Evolutionary conservation across 768 basidiomycete genomes (phyloP), one percentile per base, ranked within the genome.

Genomic region (Nidularia pulvinata): DNA sequence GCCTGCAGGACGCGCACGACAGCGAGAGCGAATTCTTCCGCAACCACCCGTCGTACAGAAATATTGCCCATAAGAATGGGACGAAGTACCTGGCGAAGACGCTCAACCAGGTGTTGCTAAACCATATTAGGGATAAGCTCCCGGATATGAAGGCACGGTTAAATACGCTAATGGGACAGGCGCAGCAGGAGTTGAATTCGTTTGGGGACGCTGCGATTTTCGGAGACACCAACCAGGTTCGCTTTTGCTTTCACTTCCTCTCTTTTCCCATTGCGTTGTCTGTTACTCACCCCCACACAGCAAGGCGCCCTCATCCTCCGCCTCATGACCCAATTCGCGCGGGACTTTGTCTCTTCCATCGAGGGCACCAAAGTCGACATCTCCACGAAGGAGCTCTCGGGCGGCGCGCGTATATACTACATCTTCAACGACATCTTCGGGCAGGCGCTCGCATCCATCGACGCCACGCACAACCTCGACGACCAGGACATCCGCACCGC

Each of bases 371-470:
- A 93, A 52, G 82, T 96, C 37, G 93, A 97, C 57, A 91, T 98
- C 62, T 96, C 94, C 1, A 99, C 97, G 0, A 99, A 99, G 67
- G 97, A 99, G 67, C 85, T 99, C 13, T 98, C 92, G 5, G 97
- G 97, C 42, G 97, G 97, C 46, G 97, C 97, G 22, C 84, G 97
- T 51, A 94, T 99, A 71, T 98, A 98, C 72, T 98, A 98, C 75
- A 98, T 99, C 67, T 99, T 99, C 82, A 94, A 98, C 67, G 97
- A 98, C 63, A 85, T 98, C 50, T 99, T 98, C 64, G 97, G 97
- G 1, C 81, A 89, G 49, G 97, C 96, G 1, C 84, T 99, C 6
- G 82, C 85, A 52, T 88, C 84, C 5, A 93, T 99, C 62, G 91
- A 98, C 65, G 88, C 97, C 1, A 93, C 94, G 11, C 80, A 85